phyloP scores from a whole-genome alignment of 306 rosid species.

The Luffa aegyptiaca region DNA sequence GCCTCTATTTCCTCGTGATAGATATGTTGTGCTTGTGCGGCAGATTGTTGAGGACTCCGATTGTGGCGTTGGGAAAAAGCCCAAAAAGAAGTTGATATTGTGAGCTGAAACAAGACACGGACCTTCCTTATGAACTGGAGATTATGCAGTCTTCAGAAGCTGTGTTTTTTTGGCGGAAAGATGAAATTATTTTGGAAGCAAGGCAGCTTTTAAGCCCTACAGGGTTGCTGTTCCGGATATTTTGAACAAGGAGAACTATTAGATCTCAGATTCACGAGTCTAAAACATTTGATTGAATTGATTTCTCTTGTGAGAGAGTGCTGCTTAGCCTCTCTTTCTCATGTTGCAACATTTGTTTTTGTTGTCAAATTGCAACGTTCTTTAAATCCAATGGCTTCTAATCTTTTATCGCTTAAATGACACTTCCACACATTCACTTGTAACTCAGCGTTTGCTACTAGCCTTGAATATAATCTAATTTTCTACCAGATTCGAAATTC shows the following conservation, averaged over 20 bases:
- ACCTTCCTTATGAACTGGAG: neutral
- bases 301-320: neutral
- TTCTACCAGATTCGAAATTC: neutral
- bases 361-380: neutral
- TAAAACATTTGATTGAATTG: neutral
- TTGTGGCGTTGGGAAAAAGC: neutral
- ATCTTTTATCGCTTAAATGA: neutral
- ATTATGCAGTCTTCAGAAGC: neutral
- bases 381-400: neutral
- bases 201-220: neutral
- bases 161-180: neutral
- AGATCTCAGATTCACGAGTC: neutral
- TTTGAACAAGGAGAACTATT: neutral
- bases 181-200: neutral
- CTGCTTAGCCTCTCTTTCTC: neutral
- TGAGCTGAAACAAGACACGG: neutral
- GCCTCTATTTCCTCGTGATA: neutral
- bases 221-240: slow-evolving; percentile 1
- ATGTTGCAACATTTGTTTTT: neutral
- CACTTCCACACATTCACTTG: neutral
- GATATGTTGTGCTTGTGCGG: neutral
- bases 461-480: neutral
- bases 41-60: neutral
- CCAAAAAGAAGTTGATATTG: neutral
- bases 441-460: too few species aligned